Percentiles rank a stretch among this genome's conserved stretches.
phyloP scores from a whole-genome alignment of 2,329 filamentous ascomycete species.

The Bipolaris victoriae region DNA sequence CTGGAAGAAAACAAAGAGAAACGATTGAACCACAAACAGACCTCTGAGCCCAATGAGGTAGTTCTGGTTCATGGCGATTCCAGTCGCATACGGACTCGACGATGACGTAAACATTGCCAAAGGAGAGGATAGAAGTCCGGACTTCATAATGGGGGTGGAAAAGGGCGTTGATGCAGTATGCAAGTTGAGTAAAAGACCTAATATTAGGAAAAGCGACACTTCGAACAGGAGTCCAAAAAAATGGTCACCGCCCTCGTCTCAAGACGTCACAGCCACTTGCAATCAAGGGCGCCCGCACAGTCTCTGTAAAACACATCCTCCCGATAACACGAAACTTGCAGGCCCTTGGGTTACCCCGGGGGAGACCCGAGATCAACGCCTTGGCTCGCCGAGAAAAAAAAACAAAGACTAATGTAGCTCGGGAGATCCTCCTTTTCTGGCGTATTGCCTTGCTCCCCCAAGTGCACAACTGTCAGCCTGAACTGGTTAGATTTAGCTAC shows the following conservation, averaged over 20 bases:
- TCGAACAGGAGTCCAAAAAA: not conserved
- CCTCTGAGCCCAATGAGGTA: slow-evolving; percentile 55
- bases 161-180: slow-evolving; percentile 5
- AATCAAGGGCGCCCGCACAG: slow-evolving; percentile 6
- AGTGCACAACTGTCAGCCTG: not conserved
- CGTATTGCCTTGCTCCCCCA: slow-evolving; percentile 7
- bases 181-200: slow-evolving; percentile 1
- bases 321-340: slow-evolving; percentile 8
- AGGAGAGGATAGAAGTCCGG: slow-evolving; percentile 21
- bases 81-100: slow-evolving; percentile 13
- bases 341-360: slow-evolving; percentile 14
- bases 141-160: slow-evolving; percentile 24
- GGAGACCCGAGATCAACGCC: slow-evolving; percentile 29
- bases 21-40: slow-evolving; percentile 52
- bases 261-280: slow-evolving; percentile 1
- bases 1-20: slow-evolving; percentile 55
- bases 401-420: slow-evolving; percentile 4
- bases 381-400: slow-evolving; percentile 12
- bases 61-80: slow-evolving; percentile 31
- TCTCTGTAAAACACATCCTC: slow-evolving; percentile 7
- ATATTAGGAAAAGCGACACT: slow-evolving; percentile 6
- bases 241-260: not conserved
- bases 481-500: slow-evolving; percentile 7
- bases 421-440: slow-evolving; percentile 1
- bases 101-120: slow-evolving; percentile 22